phyloP scores from a whole-genome alignment of 768 basidiomycete genomes.

The Leccinum subgranulosum region DNA sequence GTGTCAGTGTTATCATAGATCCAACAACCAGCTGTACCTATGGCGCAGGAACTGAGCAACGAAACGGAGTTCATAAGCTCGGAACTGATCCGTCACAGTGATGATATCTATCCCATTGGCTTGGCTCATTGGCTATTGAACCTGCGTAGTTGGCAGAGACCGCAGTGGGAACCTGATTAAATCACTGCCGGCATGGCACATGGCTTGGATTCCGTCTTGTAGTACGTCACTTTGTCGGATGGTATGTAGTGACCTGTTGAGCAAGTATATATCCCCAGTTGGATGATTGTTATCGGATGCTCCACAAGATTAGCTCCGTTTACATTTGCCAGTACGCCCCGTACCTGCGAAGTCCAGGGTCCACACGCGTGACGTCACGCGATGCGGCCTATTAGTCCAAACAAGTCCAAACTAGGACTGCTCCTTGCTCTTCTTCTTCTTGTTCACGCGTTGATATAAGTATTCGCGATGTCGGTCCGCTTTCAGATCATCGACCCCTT shows the following conservation, averaged over 20 bases:
- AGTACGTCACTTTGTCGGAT: background rate
- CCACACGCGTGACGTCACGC: slow-evolving; percentile 25
- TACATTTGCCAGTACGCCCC: background rate
- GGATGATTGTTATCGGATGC: background rate
- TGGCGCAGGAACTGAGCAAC: background rate
- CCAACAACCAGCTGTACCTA: background rate
- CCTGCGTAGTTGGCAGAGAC: background rate
- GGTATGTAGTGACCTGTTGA: background rate
- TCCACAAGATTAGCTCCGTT: background rate
- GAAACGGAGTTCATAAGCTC: background rate
- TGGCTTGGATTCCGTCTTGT: background rate
- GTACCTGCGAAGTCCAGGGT: background rate
- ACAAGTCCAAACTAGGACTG: slow-evolving; percentile 1
- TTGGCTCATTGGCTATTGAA: background rate
- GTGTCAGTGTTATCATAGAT: background rate
- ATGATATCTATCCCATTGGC: background rate
- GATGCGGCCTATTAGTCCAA: slow-evolving; percentile 6
- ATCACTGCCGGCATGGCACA: background rate
- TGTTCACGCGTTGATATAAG: slow-evolving; percentile 12
- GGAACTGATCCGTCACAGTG: background rate
- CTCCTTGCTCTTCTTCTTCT: background rate
- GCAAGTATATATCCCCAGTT: background rate
- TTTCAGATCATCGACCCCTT: background rate
- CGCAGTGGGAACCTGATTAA: background rate
- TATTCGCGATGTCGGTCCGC: slow-evolving; percentile 4